Evolutionary conservation across 2,329 filamentous ascomycete genomes (phyloP), one percentile per base, ranked within the genome.

Genomic region (Penicillium freii): DNA sequence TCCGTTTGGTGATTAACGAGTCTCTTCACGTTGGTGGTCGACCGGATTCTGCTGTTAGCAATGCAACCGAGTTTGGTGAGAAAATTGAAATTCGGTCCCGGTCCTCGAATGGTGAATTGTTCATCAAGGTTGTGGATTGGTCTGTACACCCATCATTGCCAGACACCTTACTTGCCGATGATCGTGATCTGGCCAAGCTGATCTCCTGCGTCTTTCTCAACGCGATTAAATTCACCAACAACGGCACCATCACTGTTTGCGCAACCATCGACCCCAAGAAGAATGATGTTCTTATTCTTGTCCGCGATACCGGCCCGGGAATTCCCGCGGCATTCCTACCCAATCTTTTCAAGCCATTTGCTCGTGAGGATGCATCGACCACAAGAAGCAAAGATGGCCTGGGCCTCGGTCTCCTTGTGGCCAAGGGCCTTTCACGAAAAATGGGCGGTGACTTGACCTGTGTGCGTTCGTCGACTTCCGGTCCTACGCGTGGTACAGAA

Each of bases 171-270:
- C 73, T 77, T 45, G 78, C 85, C 44, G 85, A 87, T 65, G 85
- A 87, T 67, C 81, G 84, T 63, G 85, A 87, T 59, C 72, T 88
- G 36, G 81, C 82, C 44, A 87, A 87, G 66, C 74, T 87, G 64
- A 81, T 87, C 2, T 87, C 84, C 4, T 86, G 84, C 61, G 81
- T 87, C 3, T 82, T 85, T 42, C 66, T 86, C 31, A 90, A 90
- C 68, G 87, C 87, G 3, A 80, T 89, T 65, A 90, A 90, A 69
- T 90, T 90, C 66, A 89, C 87, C 0, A 84, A 88, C 56, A 78
- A 80, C 54, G 87, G 87, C 7, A 77, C 74, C 13, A 87, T 90
- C 54, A 81, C 74, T 2, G 74, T 90, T 13, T 73, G 72, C 46
- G 84, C 82, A 4, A 80, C 77, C 6, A 75, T 86, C 42, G 83